Conservation (phyloP, 1,139 yeast species). For the Candida sanyaensis region DNA sequence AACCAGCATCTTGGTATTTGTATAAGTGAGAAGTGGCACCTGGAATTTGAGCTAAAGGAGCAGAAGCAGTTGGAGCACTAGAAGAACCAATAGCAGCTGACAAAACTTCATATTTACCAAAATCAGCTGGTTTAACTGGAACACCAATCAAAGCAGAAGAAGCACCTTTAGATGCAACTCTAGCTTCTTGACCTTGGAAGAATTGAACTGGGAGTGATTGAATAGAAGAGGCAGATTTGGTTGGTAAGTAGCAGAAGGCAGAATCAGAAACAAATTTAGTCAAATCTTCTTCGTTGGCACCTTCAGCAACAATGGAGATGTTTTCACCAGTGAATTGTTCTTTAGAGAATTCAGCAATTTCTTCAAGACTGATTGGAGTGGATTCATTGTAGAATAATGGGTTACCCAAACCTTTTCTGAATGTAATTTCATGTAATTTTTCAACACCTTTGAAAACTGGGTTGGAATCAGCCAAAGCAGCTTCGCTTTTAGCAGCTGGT, state of each 20-base stretch:
- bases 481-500: conserved; percentile 72
- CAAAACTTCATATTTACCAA: conserved; percentile 71
- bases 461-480: conserved; percentile 47
- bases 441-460: conserved; percentile 70
- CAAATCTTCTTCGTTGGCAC: conserved; percentile 75
- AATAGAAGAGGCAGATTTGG: conserved; percentile 49
- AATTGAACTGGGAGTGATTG: conserved; percentile 37
- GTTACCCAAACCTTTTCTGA: conserved; percentile 88
- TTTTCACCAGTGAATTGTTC: conserved; percentile 71
- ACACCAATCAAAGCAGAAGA: conserved; percentile 81
- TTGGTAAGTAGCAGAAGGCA: conserved; percentile 63
- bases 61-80: conserved; percentile 48
- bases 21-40: conserved; percentile 63
- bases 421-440: conserved; percentile 76
- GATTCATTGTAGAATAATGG: conserved; percentile 75
- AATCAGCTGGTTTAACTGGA: conserved; percentile 67
- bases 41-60: conserved; percentile 51
- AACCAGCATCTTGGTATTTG: conserved; percentile 78
- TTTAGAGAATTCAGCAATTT: conserved; percentile 66
- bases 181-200: conserved; percentile 69
- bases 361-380: conserved; percentile 59
- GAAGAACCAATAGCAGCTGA: conserved; percentile 74
- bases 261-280: conserved; percentile 66
- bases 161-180: conserved; percentile 68
- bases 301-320: conserved; percentile 70